phyloP scores from a whole-genome alignment of 805 yeast species.

The Clavispora fructus region DNA sequence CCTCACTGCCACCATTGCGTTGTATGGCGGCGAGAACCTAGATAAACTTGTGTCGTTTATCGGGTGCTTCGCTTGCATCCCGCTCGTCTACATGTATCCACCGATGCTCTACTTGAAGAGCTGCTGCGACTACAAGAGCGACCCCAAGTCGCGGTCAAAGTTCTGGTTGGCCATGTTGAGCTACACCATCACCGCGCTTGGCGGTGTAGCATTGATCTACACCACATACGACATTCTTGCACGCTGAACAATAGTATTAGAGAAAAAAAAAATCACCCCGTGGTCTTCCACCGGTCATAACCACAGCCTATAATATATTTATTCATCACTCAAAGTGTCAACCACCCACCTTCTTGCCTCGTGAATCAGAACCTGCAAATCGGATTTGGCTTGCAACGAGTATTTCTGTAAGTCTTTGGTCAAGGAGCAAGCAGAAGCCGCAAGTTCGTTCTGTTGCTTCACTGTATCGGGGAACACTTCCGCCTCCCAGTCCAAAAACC shows the following conservation, averaged over 20 bases:
- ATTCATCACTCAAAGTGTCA: constrained; percentile 8
- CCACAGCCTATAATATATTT: neutral
- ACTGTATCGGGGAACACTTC: constrained; percentile 28
- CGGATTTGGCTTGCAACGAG: constrained; percentile 9
- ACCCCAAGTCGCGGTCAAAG: constrained; percentile 22
- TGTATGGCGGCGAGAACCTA: constrained; percentile 61
- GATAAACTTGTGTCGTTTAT: constrained; percentile 75
- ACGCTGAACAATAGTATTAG: neutral
- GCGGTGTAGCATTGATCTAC: constrained; percentile 58
- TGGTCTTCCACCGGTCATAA: neutral
- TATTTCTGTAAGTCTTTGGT: constrained; percentile 7
- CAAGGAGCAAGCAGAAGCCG: constrained; percentile 7
- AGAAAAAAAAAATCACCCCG: neutral
- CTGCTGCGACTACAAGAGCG: constrained; percentile 30
- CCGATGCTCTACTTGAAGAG: constrained; percentile 66
- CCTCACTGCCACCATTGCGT: constrained; percentile 53
- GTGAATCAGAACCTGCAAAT: constrained; percentile 13
- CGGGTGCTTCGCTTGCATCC: constrained; percentile 82
- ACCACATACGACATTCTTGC: constrained; percentile 42
- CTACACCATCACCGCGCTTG: constrained; percentile 46
- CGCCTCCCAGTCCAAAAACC: constrained; percentile 22
- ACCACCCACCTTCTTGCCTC: constrained; percentile 11
- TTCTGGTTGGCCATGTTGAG: constrained; percentile 41
- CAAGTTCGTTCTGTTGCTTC: constrained; percentile 20
- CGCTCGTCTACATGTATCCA: constrained; percentile 81